These are phyloP conservation scores for Monotropa hypopitys DNA, from an alignment of 179 eudicot species.

Conservation along the genomic window DNA sequence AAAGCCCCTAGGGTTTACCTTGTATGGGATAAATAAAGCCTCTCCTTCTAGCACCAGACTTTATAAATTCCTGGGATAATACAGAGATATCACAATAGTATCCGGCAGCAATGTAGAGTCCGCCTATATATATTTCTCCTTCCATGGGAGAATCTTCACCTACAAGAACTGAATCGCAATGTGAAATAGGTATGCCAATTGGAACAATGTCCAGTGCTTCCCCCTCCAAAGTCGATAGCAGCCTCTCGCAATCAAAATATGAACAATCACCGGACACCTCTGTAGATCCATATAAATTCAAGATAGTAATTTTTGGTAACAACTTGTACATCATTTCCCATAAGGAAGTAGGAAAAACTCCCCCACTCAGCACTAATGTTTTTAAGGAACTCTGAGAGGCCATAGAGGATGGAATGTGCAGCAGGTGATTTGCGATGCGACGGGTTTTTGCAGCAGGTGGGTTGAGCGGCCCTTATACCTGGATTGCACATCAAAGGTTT, in stretches of 20 bases:
- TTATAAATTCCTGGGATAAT: conserved; percentile 25
- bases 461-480: no score
- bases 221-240: conserved; percentile 39
- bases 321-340: conserved; percentile 41
- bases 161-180: conserved; percentile 50
- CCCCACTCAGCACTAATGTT: conserved; percentile 77
- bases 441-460: no score
- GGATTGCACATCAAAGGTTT: no score
- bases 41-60: no score
- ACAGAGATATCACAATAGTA: conserved; percentile 33
- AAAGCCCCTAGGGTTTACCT: no score
- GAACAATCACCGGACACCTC: conserved; percentile 97
- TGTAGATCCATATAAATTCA: conserved; percentile 93
- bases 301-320: conserved; percentile 51
- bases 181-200: conserved; percentile 63
- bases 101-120: conserved; percentile 63
- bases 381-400: no score
- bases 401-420: no score
- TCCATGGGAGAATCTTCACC: conserved; percentile 39
- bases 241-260: conserved; percentile 67
- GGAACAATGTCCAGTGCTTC: conserved; percentile 59
- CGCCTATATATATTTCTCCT: conserved; percentile 74
- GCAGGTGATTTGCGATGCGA: no score
- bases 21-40: no score
- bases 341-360: conserved; percentile 47